Percentiles rank a stretch among this genome's conserved stretches.
Evolutionary conservation across 768 basidiomycete species (phyloP).

Genomic region (Lactarius hatsudake): DNA sequence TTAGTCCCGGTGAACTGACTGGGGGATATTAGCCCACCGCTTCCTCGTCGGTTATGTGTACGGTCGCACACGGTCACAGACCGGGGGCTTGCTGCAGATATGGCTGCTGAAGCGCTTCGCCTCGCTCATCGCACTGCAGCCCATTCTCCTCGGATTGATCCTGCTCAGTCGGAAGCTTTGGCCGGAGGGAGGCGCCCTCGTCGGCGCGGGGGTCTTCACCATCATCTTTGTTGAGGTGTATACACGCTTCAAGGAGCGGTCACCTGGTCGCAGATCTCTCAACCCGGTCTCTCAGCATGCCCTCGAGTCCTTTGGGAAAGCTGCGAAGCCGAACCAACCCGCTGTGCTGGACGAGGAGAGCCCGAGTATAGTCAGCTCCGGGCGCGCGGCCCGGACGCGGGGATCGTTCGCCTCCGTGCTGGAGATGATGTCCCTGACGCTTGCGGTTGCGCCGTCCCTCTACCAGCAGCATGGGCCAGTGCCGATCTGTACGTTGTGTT

Average conservation of each 20-base stretch:
- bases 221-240: conserved; percentile 62
- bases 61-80: conserved; percentile 67
- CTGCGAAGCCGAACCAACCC: conserved; percentile 41
- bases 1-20: not conserved
- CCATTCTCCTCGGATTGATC: conserved; percentile 70
- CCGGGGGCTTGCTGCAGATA: conserved; percentile 69
- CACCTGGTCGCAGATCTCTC: conserved; percentile 49
- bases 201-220: conserved; percentile 52
- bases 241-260: conserved; percentile 47
- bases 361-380: conserved; percentile 45
- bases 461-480: conserved; percentile 56
- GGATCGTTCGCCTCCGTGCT: conserved; percentile 79
- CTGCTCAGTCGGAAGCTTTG: conserved; percentile 64
- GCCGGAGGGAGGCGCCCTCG: conserved; percentile 66
- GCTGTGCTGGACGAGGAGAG: conserved; percentile 48
- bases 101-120: conserved; percentile 75
- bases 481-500: conserved; percentile 56
- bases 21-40: conserved; percentile 60
- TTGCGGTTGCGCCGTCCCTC: conserved; percentile 68
- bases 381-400: conserved; percentile 43
- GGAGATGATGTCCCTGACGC: conserved; percentile 79
- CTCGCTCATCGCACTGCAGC: conserved; percentile 68
- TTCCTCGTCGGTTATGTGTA: conserved; percentile 78
- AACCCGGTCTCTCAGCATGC: conserved; percentile 57
- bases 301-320: conserved; percentile 48